A percentile compares a stretch with the other conserved stretches of the same genome.
These are phyloP conservation scores for Vigna angularis DNA, from an alignment of 306 rosid species.

Conservation along the genomic window DNA sequence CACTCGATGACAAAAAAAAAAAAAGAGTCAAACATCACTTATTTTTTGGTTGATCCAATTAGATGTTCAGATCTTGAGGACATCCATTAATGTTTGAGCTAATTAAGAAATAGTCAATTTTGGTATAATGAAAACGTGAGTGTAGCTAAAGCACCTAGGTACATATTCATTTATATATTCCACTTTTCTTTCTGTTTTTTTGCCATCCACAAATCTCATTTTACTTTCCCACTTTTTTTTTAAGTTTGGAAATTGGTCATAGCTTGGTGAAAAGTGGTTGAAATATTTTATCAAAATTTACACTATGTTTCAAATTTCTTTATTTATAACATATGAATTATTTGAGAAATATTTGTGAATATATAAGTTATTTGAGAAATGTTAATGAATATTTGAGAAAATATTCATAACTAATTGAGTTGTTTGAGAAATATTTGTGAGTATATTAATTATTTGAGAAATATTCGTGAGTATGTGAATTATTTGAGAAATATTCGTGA, in stretches of 20 bases:
- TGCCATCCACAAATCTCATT: background rate
- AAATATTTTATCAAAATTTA: background rate
- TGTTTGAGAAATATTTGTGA: no score
- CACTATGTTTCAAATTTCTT: background rate
- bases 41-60: slow-evolving; percentile 40
- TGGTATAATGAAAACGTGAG: background rate
- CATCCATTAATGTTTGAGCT: slow-evolving; percentile 22
- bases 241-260: background rate
- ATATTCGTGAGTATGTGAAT: no score
- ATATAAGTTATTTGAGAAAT: no score
- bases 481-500: no score
- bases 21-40: background rate
- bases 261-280: slow-evolving; percentile 5
- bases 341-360: no score
- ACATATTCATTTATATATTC: background rate
- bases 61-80: slow-evolving; percentile 38
- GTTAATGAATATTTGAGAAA: no score
- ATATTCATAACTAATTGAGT: no score
- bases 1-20: background rate
- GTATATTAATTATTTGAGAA: no score
- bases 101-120: background rate
- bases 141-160: background rate
- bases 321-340: background rate
- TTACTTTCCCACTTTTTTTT: background rate
- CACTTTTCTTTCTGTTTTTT: background rate